phyloP scores from a whole-genome alignment of 1,139 yeast genomes.

The Hansenula sp. region DNA sequence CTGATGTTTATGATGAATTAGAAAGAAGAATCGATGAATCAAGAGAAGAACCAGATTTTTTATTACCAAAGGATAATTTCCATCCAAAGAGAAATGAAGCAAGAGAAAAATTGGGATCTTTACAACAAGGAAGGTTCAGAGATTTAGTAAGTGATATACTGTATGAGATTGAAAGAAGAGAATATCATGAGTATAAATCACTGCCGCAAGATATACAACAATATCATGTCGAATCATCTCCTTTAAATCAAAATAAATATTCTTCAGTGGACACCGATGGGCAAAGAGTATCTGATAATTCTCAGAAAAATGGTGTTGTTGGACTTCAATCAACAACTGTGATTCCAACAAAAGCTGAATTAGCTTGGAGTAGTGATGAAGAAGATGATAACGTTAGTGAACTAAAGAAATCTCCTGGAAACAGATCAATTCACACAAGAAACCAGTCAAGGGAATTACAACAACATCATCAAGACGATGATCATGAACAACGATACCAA shows the following conservation, averaged over 20 bases:
- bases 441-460: not conserved
- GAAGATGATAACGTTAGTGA: constrained; percentile 34
- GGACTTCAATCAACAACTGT: constrained; percentile 57
- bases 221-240: not conserved
- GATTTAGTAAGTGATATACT: constrained; percentile 89
- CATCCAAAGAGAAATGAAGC: constrained; percentile 97
- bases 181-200: constrained; percentile 34
- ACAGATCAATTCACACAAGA: not conserved
- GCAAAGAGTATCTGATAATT: not conserved
- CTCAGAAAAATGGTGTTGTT: constrained; percentile 13
- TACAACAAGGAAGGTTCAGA: constrained; percentile 78
- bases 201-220: too few relatives aligned
- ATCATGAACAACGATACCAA: not conserved
- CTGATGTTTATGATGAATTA: constrained; percentile 91
- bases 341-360: constrained; percentile 71
- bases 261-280: not conserved
- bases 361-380: constrained; percentile 83
- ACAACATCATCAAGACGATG: not conserved
- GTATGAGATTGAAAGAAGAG: constrained; percentile 81
- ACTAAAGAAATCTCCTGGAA: not conserved
- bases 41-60: constrained; percentile 55
- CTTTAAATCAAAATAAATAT: not conserved
- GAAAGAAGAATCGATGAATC: constrained; percentile 59
- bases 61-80: constrained; percentile 67
- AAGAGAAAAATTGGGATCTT: constrained; percentile 81